Evolutionary conservation across 495 filamentous ascomycete species (phyloP), one percentile per base, ranked within the genome.

Genomic region (Aspergillus nidulans): DNA sequence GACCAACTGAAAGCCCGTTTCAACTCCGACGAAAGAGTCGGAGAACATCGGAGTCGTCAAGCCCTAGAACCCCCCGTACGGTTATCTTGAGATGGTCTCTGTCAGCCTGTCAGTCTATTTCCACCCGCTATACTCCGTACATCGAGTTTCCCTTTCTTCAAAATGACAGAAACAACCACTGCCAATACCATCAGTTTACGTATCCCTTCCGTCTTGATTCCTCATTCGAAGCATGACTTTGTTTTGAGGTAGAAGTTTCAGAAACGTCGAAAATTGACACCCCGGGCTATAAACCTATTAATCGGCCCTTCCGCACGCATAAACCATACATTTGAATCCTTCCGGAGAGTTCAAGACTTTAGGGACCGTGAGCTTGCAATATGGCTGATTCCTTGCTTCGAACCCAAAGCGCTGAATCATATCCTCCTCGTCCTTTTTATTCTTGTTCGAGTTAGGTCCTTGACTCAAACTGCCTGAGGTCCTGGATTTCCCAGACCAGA

Each of bases 271-370:
- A n/a, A n/a, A 28, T 4, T 28, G 26, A 28, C 26, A 34, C 8
- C 30, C 30, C 30, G 15, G 15, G 4, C 26, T 5, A 4, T 13
- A 34, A 34, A 6, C 13, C 12, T 7, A 32, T 46, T 34, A 65
- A 51, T 61, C 53, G 6, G 49, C 52, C 15, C 23, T 32, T 18
- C 45, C 54, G 51, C 63, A 63, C 9, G 59, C 56, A 6, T 19
- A 13, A 26, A 66, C 57, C 57, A 66, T 61, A 41, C 63, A 66
- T 28, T 51, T 43, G 41, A 60, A 66, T 2, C 58, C 60, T 32
- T 30, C 13, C 0, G 60, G 45, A 3, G 52, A 57, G 0, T 1
- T 21, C 10, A 63, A 32, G 0, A 16, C 28, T 7, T 40, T 32
- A 34, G 60, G 49, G 5, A 10, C 15, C 2, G 55, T 53, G 20